Conservation (phyloP, 2,329 filamentous ascomycete species). For the Allantophomopsis cytisporea region DNA sequence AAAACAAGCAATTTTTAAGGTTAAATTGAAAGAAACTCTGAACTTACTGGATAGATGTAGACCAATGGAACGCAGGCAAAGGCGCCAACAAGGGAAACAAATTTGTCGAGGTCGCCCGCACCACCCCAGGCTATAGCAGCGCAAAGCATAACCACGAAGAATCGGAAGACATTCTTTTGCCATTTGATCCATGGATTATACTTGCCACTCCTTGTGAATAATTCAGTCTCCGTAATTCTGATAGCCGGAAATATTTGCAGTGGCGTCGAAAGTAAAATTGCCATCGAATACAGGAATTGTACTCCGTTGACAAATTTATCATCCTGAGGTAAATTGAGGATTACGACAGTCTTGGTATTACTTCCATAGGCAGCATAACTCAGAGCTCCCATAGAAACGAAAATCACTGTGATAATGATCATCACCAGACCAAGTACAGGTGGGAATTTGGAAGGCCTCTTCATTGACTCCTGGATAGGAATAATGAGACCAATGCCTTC, state of each 20-base stretch:
- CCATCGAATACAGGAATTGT: constrained; percentile 93
- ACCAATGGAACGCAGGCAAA: constrained; percentile 96
- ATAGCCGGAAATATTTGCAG: constrained; percentile 97
- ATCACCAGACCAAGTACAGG: constrained; percentile 80
- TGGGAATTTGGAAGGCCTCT: constrained; percentile 78
- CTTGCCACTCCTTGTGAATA: constrained; percentile 90
- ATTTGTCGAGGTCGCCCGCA: constrained; percentile 90
- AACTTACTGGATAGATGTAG: constrained; percentile 90
- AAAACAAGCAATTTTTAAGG: neutral
- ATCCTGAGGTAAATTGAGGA: constrained; percentile 93
- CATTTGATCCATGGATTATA: constrained; percentile 99
- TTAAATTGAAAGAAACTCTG: neutral
- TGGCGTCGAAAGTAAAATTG: constrained; percentile 91
- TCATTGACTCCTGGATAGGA: constrained; percentile 96
- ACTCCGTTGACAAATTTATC: constrained; percentile 90
- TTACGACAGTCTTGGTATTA: constrained; percentile 87
- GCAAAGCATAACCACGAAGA: constrained; percentile 80
- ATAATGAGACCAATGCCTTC: constrained; percentile 97
- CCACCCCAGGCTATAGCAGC: constrained; percentile 83
- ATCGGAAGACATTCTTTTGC: constrained; percentile 97
- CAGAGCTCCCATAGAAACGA: constrained; percentile 80
- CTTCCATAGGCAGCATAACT: constrained; percentile 95
- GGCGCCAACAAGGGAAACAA: constrained; percentile 88
- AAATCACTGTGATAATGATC: constrained; percentile 86
- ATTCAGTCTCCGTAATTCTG: constrained; percentile 84